Evolutionary conservation across 805 yeast species (phyloP).

Genomic region (Monosporozyma servazzii): DNA sequence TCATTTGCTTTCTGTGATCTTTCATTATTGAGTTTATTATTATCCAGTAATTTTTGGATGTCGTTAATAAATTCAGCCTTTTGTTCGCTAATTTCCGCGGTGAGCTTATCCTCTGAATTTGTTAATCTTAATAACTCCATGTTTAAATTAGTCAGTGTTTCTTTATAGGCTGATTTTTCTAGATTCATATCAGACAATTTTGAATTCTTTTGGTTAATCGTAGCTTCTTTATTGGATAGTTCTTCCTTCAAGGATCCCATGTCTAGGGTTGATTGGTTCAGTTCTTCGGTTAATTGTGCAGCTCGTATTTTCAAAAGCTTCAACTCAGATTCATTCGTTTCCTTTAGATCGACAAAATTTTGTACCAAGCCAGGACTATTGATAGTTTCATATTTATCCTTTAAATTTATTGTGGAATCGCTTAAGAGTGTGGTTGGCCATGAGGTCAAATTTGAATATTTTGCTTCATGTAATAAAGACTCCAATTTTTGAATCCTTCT

Average conservation of each 20-base stretch:
- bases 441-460: constrained; percentile 42
- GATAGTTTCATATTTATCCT: not conserved
- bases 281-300: constrained; percentile 2
- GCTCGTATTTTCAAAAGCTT: not conserved
- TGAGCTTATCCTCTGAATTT: constrained; percentile 13
- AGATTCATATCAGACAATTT: constrained; percentile 15
- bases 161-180: constrained; percentile 25
- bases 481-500: constrained; percentile 69
- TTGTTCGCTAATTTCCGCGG: not conserved
- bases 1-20: not conserved
- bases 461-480: constrained; percentile 65
- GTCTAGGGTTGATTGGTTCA: constrained; percentile 1
- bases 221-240: not conserved
- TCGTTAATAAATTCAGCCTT: constrained; percentile 30
- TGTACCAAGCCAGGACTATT: not conserved
- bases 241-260: not conserved
- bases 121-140: constrained; percentile 23
- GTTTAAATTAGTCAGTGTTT: constrained; percentile 21
- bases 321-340: not conserved
- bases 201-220: constrained; percentile 1
- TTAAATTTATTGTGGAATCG: constrained; percentile 3
- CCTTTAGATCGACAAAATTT: not conserved
- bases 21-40: not conserved
- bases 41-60: not conserved
- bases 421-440: constrained; percentile 37